Evolutionary conservation across 2,329 filamentous ascomycete species (phyloP).

Genomic region (Ophiognomonia clavigignenti-juglandacearum): DNA sequence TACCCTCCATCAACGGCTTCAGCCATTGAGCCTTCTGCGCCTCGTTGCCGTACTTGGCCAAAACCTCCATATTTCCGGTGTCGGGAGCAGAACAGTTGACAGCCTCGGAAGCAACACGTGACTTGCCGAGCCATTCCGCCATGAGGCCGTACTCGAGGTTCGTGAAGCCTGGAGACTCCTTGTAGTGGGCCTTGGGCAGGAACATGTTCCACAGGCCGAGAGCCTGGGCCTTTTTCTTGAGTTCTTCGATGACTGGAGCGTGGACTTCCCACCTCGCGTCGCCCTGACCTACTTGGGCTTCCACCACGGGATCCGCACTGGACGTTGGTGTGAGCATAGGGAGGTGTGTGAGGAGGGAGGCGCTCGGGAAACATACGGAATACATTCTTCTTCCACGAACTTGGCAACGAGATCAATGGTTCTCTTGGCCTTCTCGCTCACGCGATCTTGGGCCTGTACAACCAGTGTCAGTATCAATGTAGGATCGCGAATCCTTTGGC

Average conservation of each 20-base stretch:
- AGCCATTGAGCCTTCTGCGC: slow-evolving; percentile 83
- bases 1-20: slow-evolving; percentile 71
- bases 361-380: slow-evolving; percentile 51
- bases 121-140: slow-evolving; percentile 93
- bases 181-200: slow-evolving; percentile 90
- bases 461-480: slow-evolving; percentile 4
- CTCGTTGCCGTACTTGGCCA: slow-evolving; percentile 86
- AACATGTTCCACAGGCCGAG: slow-evolving; percentile 99
- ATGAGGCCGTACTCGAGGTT: slow-evolving; percentile 98
- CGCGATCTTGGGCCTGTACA: slow-evolving; percentile 46
- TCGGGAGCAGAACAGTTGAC: slow-evolving; percentile 89
- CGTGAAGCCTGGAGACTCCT: slow-evolving; percentile 87
- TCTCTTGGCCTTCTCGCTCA: slow-evolving; percentile 81
- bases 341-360: background rate
- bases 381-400: slow-evolving; percentile 95
- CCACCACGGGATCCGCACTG: slow-evolving; percentile 73
- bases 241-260: slow-evolving; percentile 77
- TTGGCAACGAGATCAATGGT: slow-evolving; percentile 85
- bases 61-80: slow-evolving; percentile 92
- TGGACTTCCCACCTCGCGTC: slow-evolving; percentile 74
- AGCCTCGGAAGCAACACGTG: slow-evolving; percentile 74
- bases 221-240: slow-evolving; percentile 77
- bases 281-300: slow-evolving; percentile 74
- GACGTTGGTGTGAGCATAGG: slow-evolving; percentile 6
- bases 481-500: background rate